Base-by-base conservation (phyloP, 352 stramenopile species). In the Globisporangium mamillatum region DNA sequence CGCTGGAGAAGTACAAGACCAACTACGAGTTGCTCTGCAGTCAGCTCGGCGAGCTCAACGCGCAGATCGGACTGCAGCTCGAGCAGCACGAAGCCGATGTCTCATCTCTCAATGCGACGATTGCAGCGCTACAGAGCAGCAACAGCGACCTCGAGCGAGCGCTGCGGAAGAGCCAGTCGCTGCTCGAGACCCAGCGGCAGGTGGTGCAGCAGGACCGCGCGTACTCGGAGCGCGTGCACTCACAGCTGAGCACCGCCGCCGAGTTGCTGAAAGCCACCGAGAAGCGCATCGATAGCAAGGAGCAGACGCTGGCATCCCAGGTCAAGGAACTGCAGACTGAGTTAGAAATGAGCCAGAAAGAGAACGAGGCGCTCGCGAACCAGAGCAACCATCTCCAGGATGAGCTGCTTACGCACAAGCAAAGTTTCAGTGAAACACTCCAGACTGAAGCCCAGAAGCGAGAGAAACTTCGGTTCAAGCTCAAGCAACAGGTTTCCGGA, bases 11-110 rank as follows among this genome's bases (percentile, higher is more conserved):
- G 67, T 93, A 93, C 74, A 93, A 91, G 56, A 52, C 60, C 71
- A 93, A 90, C 78, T 93, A 93, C 70, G 81, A 93, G 65, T 66
- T 91, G 53, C 71, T 92, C 41, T 93, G 85, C 62, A 78, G 80
- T 8, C 83, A 93, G 57, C 48, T 93, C 48, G 73, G 74, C 10
- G 83, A 90, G 61, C 76, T 93, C 27, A 93, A 91, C 64, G 74
- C 76, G 1, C 85, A 93, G 70, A 80, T 93, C 54, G 81, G 80
- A 0, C 70, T 90, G 20, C 82, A 91, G 50, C 68, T 93, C 44
- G 77, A 91, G 63, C 80, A 83, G 24, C 85, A 93, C 61, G 85
- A 93, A 63, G 75, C 77, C 36, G 85, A 91, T 41, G 83, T 93
- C 22, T 61, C 75, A 6, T 70, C 77, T 1, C 68, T 91, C 22